These are phyloP conservation scores for Metschnikowia gelsemii DNA, from an alignment of 805 yeast species.

Conservation along the genomic window DNA sequence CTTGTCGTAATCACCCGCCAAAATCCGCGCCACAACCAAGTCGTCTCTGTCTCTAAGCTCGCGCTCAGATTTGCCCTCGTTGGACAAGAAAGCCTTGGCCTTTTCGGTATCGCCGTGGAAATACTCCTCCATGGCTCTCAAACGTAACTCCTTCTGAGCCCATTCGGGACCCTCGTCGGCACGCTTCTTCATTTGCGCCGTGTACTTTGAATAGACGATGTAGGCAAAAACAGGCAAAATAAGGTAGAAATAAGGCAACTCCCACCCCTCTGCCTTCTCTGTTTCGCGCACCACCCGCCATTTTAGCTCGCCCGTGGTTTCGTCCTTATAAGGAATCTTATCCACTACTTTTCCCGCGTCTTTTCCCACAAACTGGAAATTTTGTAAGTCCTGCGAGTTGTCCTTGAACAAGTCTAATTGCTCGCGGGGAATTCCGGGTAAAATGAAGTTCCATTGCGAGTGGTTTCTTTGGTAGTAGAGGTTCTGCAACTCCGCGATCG, in stretches of 20 bases:
- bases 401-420: constrained; percentile 56
- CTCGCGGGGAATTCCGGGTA: constrained; percentile 49
- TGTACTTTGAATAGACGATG: constrained; percentile 50
- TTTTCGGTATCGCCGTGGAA: constrained; percentile 51
- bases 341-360: constrained; percentile 65
- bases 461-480: constrained; percentile 58
- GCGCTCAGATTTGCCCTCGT: constrained; percentile 50
- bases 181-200: constrained; percentile 42
- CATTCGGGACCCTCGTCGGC: constrained; percentile 57
- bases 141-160: constrained; percentile 80
- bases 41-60: constrained; percentile 70
- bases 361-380: constrained; percentile 51
- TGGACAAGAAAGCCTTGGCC: constrained; percentile 54
- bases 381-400: constrained; percentile 60
- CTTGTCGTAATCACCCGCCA: constrained; percentile 81
- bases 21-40: constrained; percentile 74
- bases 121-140: constrained; percentile 68
- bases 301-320: constrained; percentile 70
- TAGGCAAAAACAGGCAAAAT: constrained; percentile 69
- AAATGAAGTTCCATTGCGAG: constrained; percentile 46
- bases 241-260: constrained; percentile 64
- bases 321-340: constrained; percentile 80
- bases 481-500: constrained; percentile 67
- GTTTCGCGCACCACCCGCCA: constrained; percentile 78
- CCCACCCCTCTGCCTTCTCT: constrained; percentile 82